Evolutionary conservation across 371 early-diverging fungal genomes (phyloP).

Genomic region (Syncephalastrum monosporum): DNA sequence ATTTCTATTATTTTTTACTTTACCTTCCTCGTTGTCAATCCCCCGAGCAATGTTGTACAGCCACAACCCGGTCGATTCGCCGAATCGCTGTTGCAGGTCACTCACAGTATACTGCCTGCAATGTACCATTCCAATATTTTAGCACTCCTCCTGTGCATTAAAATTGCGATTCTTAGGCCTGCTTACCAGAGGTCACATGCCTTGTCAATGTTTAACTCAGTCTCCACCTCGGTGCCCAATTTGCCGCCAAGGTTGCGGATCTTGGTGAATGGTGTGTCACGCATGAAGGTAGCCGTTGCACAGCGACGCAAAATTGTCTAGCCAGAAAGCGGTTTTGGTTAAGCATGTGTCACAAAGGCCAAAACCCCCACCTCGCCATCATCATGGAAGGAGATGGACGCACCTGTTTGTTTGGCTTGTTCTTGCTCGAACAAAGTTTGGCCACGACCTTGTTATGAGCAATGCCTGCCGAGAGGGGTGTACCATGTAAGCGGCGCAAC

Average conservation of each 20-base stretch:
- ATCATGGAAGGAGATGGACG: too few species aligned
- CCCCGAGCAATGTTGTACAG: slow-evolving; percentile 66
- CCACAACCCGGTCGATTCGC: slow-evolving; percentile 50
- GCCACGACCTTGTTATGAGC: slow-evolving; percentile 83
- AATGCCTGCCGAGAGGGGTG: slow-evolving; percentile 47
- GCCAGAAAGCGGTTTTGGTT: background rate
- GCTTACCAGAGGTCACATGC: slow-evolving; percentile 48
- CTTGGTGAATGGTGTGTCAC: slow-evolving; percentile 63
- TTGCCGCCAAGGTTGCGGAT: slow-evolving; percentile 90
- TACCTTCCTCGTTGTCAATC: slow-evolving; percentile 59
- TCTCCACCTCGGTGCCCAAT: slow-evolving; percentile 71
- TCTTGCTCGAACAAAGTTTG: slow-evolving; percentile 79
- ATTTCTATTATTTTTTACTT: background rate
- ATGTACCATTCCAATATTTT: background rate
- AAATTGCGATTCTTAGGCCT: background rate
- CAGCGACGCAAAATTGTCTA: slow-evolving; percentile 64
- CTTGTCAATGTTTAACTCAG: slow-evolving; percentile 53
- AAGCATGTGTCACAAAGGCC: background rate
- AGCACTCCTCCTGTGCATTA: background rate
- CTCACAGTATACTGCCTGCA: slow-evolving; percentile 28
- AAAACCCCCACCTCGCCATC: background rate
- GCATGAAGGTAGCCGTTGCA: slow-evolving; percentile 59
- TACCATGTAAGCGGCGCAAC: background rate
- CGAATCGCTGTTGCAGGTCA: slow-evolving; percentile 41
- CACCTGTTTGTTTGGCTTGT: slow-evolving; percentile 89